Evolutionary conservation across 257 asterid species (phyloP).

Genomic region (Forsythia suspensa): DNA sequence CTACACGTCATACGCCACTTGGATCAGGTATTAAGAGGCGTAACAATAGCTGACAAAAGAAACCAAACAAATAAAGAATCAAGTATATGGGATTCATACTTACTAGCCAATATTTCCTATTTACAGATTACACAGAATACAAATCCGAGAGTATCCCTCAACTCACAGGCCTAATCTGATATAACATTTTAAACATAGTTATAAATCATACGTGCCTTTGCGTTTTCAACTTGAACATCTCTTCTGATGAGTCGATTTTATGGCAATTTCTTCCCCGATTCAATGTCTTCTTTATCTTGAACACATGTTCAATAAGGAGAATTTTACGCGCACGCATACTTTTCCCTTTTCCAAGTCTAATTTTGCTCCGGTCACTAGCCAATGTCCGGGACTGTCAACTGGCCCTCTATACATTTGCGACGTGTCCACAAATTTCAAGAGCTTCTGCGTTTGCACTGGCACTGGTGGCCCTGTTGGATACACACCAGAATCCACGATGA

Average conservation of each 20-base stretch:
- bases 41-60: neutral
- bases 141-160: neutral
- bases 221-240: neutral
- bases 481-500: constrained; percentile 72
- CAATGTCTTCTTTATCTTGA: constrained; percentile 4
- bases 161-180: neutral
- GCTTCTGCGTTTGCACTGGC: constrained; percentile 47
- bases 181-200: neutral
- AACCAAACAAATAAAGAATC: neutral
- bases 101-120: neutral
- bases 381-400: constrained; percentile 82
- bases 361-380: constrained; percentile 89
- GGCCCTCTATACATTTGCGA: constrained; percentile 74
- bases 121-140: neutral
- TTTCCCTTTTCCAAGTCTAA: constrained; percentile 75
- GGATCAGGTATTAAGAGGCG: too few relatives aligned
- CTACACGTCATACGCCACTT: too few relatives aligned
- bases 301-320: constrained; percentile 59
- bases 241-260: neutral
- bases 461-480: constrained; percentile 80
- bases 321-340: constrained; percentile 71
- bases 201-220: neutral
- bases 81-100: neutral
- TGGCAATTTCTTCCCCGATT: neutral
- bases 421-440: constrained; percentile 69